Base-by-base conservation (phyloP, 345 rosid genomes). In the Bruguiera sexangula region DNA sequence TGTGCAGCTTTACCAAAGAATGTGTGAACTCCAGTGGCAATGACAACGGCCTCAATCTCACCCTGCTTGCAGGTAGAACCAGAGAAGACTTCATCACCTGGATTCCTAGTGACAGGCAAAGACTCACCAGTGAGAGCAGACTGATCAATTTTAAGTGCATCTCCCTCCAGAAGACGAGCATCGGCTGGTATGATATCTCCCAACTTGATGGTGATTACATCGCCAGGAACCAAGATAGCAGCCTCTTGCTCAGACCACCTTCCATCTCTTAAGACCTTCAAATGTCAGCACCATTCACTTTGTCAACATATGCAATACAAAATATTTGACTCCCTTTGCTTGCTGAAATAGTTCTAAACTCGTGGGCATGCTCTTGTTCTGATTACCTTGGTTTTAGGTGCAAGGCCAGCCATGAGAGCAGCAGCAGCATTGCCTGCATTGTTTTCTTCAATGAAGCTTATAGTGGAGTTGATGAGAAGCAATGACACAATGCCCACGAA, bases 1-100 rank as follows among this genome's bases (percentile, higher is more conserved):
- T 90, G 96, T 71, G 96, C 96, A 48, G 96, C 96, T 83, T 90
- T 90, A 8, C 96, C 96, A 22, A 90, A 90, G 84, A 90, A 90
- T 56, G 92, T 85, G 61, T 88, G 93, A 56, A 90, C 92, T 46
- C 96, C 96, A 15, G 96, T 90, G 57, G 94, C 94, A 53, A 88
- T 88, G 3, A 90, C 96, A 68, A 90, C 81, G 50, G 96, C 96
- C 77, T 90, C 96, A 54, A 90, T 72, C 84, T 90, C 96, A 60
- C 96, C 96, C 75, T 90, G 96, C 80, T 90, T 90, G 83, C 93
- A 88, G 63, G 96, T 90, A 55, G 93, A 86, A 2, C 96, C 96
- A 0, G 96, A 88, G 81, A 85, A 90, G 66, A 90, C 73, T 78
- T 85, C 96, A 73, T 88, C 88, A 2, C 92, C 91, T 0, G 96